A percentile compares a stretch with the other conserved stretches of the same genome.
Conservation (phyloP, 192 early-diverging fungal genomes). For the Mycoemilia scoparia region DNA sequence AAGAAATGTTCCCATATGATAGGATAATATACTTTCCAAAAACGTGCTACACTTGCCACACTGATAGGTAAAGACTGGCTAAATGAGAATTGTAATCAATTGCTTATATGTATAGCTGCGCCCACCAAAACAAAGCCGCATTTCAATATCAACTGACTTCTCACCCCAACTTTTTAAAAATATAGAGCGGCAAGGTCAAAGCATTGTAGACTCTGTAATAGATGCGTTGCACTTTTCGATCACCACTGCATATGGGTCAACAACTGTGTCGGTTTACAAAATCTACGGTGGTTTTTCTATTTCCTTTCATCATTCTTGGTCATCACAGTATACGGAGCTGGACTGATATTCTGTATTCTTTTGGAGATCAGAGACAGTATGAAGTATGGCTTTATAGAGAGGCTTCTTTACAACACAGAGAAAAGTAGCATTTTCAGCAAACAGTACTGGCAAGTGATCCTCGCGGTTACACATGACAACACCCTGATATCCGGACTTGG, state of each 20-base stretch:
- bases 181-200: constrained; percentile 27
- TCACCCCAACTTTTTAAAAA: too few species aligned
- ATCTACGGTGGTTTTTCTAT: constrained; percentile 22
- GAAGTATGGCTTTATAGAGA: constrained; percentile 7
- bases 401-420: constrained; percentile 7
- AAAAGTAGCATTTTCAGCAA: constrained; percentile 5
- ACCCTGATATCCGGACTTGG: constrained; percentile 10
- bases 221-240: constrained; percentile 27
- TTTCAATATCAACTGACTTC: too few species aligned
- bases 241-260: constrained; percentile 34
- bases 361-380: constrained; percentile 13
- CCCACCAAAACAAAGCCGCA: too few species aligned
- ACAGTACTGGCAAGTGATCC: constrained; percentile 14
- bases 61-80: too few species aligned
- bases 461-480: constrained; percentile 12
- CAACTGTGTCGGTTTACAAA: constrained; percentile 29
- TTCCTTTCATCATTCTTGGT: constrained; percentile 17
- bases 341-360: constrained; percentile 10
- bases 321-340: constrained; percentile 20
- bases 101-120: too few species aligned
- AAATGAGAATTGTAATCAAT: too few species aligned
- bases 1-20: constrained; percentile 11
- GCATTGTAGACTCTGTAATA: constrained; percentile 23
- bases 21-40: constrained; percentile 11
- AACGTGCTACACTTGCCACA: constrained; percentile 15